Base-by-base conservation (phyloP, 2,329 filamentous ascomycete species). In the Bipolaris sorokiniana region DNA sequence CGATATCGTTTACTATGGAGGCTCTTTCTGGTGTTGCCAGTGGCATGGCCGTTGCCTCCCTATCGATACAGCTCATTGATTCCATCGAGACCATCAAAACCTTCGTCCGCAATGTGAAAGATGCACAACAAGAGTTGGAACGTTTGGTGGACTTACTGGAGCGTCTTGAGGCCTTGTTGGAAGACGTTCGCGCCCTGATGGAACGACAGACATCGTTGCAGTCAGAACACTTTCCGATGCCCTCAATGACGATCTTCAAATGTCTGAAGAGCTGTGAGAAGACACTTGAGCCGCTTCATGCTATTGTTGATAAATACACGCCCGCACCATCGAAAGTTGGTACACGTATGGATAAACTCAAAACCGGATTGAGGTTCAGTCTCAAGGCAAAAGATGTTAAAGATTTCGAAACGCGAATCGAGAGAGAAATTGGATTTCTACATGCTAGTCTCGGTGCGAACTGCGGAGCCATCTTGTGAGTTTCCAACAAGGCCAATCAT, bases 41-140 rank as follows among this genome's bases (percentile, higher is more conserved):
- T 33, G 58, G 58, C 54, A 62, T 64, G 26, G 58, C 64, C 37
- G 60, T 63, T 18, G 51, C 51, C 9, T 66, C 63, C 3, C 45
- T 66, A 1, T 51, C 59, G 0, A 26, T 66, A 23, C 63, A 66
- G 33, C 62, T 65, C n/a, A 33, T 66, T 4, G 26, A 64, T 1
- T 54, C 58, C 5, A 40, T 64, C 3, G 26, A 20, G 7, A 55
- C 15, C 5, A 62, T 63, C 42, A 48, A 52, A 22, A 44, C 51
- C 3, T 63, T 61, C 18, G 38, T 62, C 5, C 33, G 38, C 9
- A 46, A 59, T 5, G 54, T 58, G 2, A 65, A 61, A 42, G 57
- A 56, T 15, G 61, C 63, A 6, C 48, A 57, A 5, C 58, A 61
- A 48, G 61, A 67, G 45, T 36, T 65, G 15, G 33, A 48, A 45